A percentile compares a stretch with the other conserved stretches of the same genome.
phyloP scores from a whole-genome alignment of 2,329 filamentous ascomycete species.

The Aspergillus viridinutans region DNA sequence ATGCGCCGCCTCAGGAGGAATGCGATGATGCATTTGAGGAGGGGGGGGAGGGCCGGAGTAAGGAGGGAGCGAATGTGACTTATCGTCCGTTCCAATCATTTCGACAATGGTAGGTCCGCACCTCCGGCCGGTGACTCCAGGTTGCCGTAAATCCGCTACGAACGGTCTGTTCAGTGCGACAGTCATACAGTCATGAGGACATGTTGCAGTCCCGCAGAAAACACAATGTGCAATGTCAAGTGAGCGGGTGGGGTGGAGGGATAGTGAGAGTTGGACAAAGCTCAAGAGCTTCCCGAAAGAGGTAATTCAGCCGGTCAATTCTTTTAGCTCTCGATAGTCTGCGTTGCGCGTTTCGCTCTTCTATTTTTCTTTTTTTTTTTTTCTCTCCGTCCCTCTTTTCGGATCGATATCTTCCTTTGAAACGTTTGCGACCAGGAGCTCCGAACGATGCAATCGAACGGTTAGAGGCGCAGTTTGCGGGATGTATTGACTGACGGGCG shows the following conservation, averaged over 20 bases:
- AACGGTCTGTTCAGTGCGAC: conserved; percentile 14
- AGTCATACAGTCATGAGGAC: conserved; percentile 21
- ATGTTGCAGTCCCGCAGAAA: conserved; percentile 14
- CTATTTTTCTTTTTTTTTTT: not conserved
- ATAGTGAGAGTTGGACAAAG: not conserved
- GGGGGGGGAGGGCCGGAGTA: conserved; percentile 20
- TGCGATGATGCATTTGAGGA: conserved; percentile 25
- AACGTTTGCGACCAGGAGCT: too few relatives aligned
- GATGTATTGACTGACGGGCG: not conserved
- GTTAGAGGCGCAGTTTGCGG: too few relatives aligned
- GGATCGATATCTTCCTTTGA: too few relatives aligned
- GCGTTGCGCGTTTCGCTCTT: not conserved
- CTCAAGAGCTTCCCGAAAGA: conserved; percentile 7
- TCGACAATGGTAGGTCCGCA: conserved; percentile 22
- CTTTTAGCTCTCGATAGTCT: not conserved
- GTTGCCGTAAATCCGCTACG: conserved; percentile 16
- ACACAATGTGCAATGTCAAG: not conserved
- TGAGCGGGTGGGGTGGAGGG: not conserved
- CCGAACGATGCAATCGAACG: too few relatives aligned
- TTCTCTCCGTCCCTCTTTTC: not conserved
- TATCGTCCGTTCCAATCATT: conserved; percentile 24
- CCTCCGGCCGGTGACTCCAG: conserved; percentile 13
- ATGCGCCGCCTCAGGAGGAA: conserved; percentile 28
- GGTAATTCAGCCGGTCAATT: conserved; percentile 8
- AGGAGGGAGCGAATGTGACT: conserved; percentile 19